Evolutionary conservation across 306 rosid species (phyloP).

Genomic region (Rosa lucieae): DNA sequence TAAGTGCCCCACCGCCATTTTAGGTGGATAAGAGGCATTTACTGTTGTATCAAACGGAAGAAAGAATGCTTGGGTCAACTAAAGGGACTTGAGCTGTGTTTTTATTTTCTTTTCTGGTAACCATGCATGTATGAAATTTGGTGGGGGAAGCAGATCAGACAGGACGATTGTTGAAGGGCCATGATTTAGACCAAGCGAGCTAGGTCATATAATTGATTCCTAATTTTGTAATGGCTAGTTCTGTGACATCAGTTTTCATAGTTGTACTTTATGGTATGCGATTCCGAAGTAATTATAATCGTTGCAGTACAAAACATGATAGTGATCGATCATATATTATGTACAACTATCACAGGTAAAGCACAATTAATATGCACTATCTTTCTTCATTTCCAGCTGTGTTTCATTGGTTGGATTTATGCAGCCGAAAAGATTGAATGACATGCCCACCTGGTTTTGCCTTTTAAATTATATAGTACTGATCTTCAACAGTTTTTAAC

Average conservation of each 20-base stretch:
- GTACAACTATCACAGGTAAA: not conserved
- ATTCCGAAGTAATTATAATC: not conserved
- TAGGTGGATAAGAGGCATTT: not conserved
- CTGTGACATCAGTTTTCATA: slow-evolving; percentile 1
- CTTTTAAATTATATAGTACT: not conserved
- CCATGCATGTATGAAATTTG: not conserved
- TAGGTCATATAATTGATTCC: not conserved
- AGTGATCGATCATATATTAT: not conserved
- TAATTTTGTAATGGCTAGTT: not conserved
- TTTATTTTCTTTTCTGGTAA: not conserved
- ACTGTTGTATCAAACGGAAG: not conserved
- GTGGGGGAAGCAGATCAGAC: slow-evolving; percentile 1
- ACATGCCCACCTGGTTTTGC: not conserved
- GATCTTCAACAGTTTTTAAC: not conserved
- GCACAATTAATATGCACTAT: not conserved
- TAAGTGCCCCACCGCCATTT: not conserved
- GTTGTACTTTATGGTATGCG: not conserved
- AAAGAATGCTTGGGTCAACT: not conserved
- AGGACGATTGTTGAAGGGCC: not conserved
- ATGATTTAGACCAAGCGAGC: not conserved
- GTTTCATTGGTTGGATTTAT: not conserved
- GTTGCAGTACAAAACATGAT: not conserved
- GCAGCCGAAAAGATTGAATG: not conserved
- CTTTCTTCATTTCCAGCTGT: not conserved
- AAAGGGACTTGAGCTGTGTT: not conserved